Evolutionary conservation across 768 basidiomycete genomes (phyloP), one percentile per base, ranked within the genome.

Genomic region (Neoboletus magnificus): DNA sequence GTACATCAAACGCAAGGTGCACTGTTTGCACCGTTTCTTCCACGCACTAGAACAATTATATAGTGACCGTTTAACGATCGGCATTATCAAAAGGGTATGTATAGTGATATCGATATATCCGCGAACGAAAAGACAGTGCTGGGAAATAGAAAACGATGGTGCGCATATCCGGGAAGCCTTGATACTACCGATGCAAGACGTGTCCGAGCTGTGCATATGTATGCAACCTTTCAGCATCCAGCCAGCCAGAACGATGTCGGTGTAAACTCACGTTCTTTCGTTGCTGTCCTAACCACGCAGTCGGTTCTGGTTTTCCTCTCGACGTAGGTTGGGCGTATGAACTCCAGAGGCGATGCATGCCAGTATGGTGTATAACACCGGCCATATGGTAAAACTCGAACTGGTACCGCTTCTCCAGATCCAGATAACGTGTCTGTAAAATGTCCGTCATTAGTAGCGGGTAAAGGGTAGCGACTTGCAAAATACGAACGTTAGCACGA

Each of bases 311-410:
- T 50, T 74, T 74, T 41, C 62, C 66, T 60, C 72, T 76, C 61
- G 77, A 77, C 30, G 75, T 71, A 54, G 75, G 74, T 53, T 75
- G 75, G 23, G 78, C 76, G 11, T 91, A 72, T 62, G 89, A 87
- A 40, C 80, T 78, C 54, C 88, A 80, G 40, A 81, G 73, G 20
- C 76, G 81, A 49, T 78, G 76, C 79, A 89, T 84, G 12, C 91
- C 89, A 41, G 83, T 73, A 39, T 76, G 77, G 67, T 93, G 91
- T 57, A 93, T 77, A 5, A 84, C 82, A 52, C 86, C 81, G 22
- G 92, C 73, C 85, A 97, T 89, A 54, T 92, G 78, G 60, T 86
- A 82, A 61, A 93, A 89, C 67, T 98, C 93, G 48, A 79, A 76
- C 46, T 80, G 79, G 67, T 92, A 91, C 37, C 84, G 79, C 52